Base-by-base conservation (phyloP, 176 grass and related monocot species). In the Cenchrus americanus region DNA sequence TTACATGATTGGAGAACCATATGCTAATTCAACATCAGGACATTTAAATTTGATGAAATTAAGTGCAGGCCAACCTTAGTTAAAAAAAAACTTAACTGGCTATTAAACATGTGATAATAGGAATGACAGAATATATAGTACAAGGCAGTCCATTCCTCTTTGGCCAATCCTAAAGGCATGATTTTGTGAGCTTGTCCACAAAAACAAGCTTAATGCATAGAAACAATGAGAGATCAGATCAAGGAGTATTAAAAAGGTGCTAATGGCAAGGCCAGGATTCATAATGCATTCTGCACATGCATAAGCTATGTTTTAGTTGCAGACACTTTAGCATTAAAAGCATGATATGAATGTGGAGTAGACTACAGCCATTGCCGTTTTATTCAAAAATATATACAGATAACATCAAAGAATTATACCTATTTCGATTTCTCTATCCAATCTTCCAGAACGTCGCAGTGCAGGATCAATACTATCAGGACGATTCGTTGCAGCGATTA, bases 341-440 rank as follows among this genome's bases (percentile, higher is more conserved):
- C 68, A 82, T 57, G 18, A 72, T 66, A 42, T 57, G 50, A 21
- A 54, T 63, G n/a, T 48, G 48, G 4, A 78, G 32, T 55, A 83
- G 18, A 76, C 76, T 24, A 49, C 50, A 79, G 34, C 73, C 13
- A 58, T 23, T 50, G 30, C 60, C 19, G 3, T 42, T 34, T 87
- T 58, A n/a, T 40, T 73, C 47, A 8, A 21, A 71, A 47, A 44
- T 30, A 62, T 47, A 74, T 21, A 88, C n/a, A 48, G 48, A 69
- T 44, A 44, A 44, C 47, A 82, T 85, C 62, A 65, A 49, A 76
- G 64, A 34, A 70, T 44, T 44, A 41, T 97, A 98, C 93, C 96
- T 88, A 95, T 98, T 88, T 98, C 96, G 23, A 98, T 98, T 90
- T 92, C 89, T 83, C 63, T 82, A 83, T 98, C 91, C 32, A 98